Conservation (phyloP, 352 stramenopile genomes). For the Phytophthora chlamydospora region DNA sequence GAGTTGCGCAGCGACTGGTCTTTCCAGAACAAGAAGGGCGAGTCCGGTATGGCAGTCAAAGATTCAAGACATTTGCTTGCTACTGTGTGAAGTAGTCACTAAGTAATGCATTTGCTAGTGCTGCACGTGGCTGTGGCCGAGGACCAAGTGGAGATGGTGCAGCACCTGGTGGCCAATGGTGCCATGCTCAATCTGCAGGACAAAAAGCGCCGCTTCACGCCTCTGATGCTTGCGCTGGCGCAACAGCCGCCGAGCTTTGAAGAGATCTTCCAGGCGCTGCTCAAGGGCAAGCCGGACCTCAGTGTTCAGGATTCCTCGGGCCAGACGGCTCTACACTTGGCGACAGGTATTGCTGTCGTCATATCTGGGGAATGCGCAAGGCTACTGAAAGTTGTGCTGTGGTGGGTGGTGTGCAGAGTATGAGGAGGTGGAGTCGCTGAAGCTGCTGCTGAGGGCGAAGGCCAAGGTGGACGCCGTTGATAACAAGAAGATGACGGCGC, state of each 20-base stretch:
- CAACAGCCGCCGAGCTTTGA: constrained; percentile 70
- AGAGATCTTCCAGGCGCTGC: constrained; percentile 65
- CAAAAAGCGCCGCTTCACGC: constrained; percentile 81
- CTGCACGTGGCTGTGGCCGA: constrained; percentile 78
- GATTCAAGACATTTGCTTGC: too few relatives aligned
- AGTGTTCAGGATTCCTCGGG: constrained; percentile 63
- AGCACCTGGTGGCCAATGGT: constrained; percentile 72
- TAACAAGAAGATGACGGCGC: constrained; percentile 77
- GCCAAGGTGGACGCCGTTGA: constrained; percentile 68
- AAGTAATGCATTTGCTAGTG: constrained; percentile 30
- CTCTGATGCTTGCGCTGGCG: constrained; percentile 75
- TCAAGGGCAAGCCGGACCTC: constrained; percentile 79
- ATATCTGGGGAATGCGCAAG: too few relatives aligned
- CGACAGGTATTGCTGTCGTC: constrained; percentile 45
- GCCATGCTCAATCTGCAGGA: constrained; percentile 74
- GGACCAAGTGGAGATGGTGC: constrained; percentile 73
- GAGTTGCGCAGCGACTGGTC: constrained; percentile 70
- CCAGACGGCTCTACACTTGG: constrained; percentile 72
- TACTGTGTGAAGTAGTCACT: too few relatives aligned
- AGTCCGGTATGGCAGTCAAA: constrained; percentile 51
- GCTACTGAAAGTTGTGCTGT: background rate
- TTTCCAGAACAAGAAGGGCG: constrained; percentile 86
- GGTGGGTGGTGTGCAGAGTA: constrained; percentile 49
- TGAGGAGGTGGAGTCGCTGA: constrained; percentile 60
- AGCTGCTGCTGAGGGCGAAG: constrained; percentile 66